Evolutionary conservation across 2,329 filamentous ascomycete species (phyloP).

Genomic region (Penicillium sp.): DNA sequence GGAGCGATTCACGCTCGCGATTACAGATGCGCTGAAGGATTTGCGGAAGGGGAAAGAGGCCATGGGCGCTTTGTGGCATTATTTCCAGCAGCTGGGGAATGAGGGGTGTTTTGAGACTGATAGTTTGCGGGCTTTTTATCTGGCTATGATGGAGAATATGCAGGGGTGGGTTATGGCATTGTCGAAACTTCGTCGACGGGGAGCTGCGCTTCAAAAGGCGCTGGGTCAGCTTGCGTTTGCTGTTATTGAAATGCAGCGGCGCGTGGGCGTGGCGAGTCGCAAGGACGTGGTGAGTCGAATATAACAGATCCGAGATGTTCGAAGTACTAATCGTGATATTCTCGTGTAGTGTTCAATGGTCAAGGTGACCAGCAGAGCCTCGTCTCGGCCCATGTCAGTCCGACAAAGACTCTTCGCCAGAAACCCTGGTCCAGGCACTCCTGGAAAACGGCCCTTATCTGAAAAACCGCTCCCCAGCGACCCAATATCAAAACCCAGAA

Average conservation of each 20-base stretch:
- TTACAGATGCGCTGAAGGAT: conserved; percentile 78
- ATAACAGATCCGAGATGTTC: not conserved
- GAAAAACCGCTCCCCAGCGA: conserved; percentile 38
- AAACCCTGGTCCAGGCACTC: conserved; percentile 5
- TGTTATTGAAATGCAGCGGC: conserved; percentile 81
- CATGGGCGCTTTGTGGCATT: conserved; percentile 74
- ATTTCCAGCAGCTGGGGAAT: conserved; percentile 68
- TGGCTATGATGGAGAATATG: conserved; percentile 89
- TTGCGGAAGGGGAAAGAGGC: conserved; percentile 75
- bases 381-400: conserved; percentile 25
- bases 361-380: conserved; percentile 10
- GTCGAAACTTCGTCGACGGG: conserved; percentile 71
- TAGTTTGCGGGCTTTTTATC: conserved; percentile 72
- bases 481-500: conserved; percentile 22
- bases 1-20: conserved; percentile 71
- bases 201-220: conserved; percentile 67
- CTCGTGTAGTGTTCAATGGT: conserved; percentile 26
- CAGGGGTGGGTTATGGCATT: conserved; percentile 87
- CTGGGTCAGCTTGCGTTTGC: conserved; percentile 74
- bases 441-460: conserved; percentile 4
- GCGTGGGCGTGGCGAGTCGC: conserved; percentile 80
- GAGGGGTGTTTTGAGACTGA: conserved; percentile 59
- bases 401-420: conserved; percentile 30
- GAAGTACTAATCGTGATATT: conserved; percentile 8
- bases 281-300: conserved; percentile 61